phyloP scores from a whole-genome alignment of 2,329 filamentous ascomycete species.

The Beauveria pseudobassiana region DNA sequence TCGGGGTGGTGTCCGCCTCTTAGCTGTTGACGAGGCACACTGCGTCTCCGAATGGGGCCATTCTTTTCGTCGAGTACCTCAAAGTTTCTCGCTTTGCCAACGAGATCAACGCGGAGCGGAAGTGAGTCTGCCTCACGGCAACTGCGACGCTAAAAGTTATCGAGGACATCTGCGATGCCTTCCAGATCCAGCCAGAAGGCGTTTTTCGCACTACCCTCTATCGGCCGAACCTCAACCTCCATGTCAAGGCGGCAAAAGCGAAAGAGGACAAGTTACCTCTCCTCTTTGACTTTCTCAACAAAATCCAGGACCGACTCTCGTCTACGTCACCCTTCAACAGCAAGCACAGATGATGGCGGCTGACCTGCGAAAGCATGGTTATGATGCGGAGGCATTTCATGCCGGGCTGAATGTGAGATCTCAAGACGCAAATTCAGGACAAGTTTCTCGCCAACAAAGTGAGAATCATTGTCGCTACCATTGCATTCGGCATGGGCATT shows the following conservation, averaged over 20 bases:
- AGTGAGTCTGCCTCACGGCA: constrained; percentile 53
- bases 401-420: constrained; percentile 39
- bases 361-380: constrained; percentile 27
- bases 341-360: constrained; percentile 38
- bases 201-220: constrained; percentile 54
- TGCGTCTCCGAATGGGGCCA: constrained; percentile 49
- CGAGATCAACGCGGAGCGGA: constrained; percentile 48
- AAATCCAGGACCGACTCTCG: constrained; percentile 48
- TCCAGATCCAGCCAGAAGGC: constrained; percentile 36
- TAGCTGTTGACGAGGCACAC: constrained; percentile 52
- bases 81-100: constrained; percentile 48
- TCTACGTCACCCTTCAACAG: constrained; percentile 52
- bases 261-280: constrained; percentile 38
- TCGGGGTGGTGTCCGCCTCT: constrained; percentile 46
- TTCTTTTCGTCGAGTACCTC: constrained; percentile 41
- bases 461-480: constrained; percentile 38
- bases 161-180: constrained; percentile 45
- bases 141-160: constrained; percentile 51
- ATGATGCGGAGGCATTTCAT: constrained; percentile 40
- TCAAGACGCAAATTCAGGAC: constrained; percentile 41
- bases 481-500: constrained; percentile 54
- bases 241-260: constrained; percentile 35
- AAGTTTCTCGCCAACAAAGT: constrained; percentile 40
- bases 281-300: constrained; percentile 39
- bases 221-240: constrained; percentile 48